Evolutionary conservation across 495 filamentous ascomycete genomes (phyloP).

Genomic region (Lasiosphaeriaceae sp.): DNA sequence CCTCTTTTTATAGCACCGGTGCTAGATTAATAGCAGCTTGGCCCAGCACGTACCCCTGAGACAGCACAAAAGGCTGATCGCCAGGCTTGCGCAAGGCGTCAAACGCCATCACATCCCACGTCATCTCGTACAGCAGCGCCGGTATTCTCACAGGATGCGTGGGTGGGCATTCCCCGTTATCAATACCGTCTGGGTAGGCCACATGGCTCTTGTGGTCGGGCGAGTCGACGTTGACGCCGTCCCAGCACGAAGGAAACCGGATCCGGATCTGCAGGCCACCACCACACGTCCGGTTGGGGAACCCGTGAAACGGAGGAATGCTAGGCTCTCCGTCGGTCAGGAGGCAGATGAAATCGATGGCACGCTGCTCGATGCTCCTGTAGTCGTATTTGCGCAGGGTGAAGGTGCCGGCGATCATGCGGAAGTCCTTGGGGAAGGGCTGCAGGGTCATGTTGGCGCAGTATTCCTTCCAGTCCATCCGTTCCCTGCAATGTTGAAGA

Average conservation of each 20-base stretch:
- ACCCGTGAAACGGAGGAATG: slow-evolving; percentile 28
- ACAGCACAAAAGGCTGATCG: slow-evolving; percentile 56
- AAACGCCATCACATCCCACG: slow-evolving; percentile 54
- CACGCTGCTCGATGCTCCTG: slow-evolving; percentile 32
- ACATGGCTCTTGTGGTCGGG: slow-evolving; percentile 56
- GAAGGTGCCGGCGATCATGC: slow-evolving; percentile 64
- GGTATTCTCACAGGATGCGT: slow-evolving; percentile 56
- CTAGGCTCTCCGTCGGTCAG: slow-evolving; percentile 32
- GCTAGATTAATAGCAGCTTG: background rate
- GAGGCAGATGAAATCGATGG: slow-evolving; percentile 49
- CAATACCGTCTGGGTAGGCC: slow-evolving; percentile 45
- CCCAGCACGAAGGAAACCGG: slow-evolving; percentile 78
- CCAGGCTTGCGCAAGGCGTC: slow-evolving; percentile 23
- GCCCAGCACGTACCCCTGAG: slow-evolving; percentile 28
- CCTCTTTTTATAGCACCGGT: too few species aligned
- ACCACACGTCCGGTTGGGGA: slow-evolving; percentile 53
- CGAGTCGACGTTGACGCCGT: slow-evolving; percentile 56
- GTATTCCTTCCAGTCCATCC: slow-evolving; percentile 34
- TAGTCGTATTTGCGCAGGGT: slow-evolving; percentile 38
- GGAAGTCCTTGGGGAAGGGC: slow-evolving; percentile 60
- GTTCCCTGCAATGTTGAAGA: slow-evolving; percentile 30
- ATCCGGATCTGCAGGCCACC: slow-evolving; percentile 64
- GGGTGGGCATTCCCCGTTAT: slow-evolving; percentile 47
- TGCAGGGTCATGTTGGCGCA: slow-evolving; percentile 43
- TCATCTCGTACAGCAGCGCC: slow-evolving; percentile 61